Base-by-base conservation (phyloP, 352 stramenopile genomes). In the Pythium oligandrum region DNA sequence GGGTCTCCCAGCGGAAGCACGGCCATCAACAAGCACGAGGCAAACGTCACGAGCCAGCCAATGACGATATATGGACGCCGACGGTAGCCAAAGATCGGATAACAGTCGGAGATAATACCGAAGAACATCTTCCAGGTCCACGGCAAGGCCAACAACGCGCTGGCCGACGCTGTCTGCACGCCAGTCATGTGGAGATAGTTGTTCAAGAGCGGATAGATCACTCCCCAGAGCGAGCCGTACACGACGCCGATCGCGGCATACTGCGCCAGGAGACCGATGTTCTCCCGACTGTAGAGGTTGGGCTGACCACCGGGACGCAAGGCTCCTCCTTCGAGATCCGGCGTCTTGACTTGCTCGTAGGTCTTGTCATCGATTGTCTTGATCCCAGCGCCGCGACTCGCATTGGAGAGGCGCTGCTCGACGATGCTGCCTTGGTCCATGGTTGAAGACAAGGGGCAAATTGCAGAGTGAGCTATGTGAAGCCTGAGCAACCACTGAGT, bases 61-160 rank as follows among this genome's bases (percentile, higher is more conserved):
- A 88, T 60, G 2, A 85, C 36, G 71, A 86, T 88, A 46, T 74
- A 88, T 42, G 77, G 71, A 31, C 77, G 75, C 36, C 77, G 73
- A 8, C 77, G 77, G 61, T 72, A 86, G 33, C 77, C 77, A 36
- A 40, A 73, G 34, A 88, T 73, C 26, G 77, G 77, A 2, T 78
- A 55, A 44, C 69, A 81, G 48, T 86, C 77, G 0, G 77, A 70
- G 34, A 88, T n/a, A 33, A 88, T 79, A 38, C 78, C 78, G 55
- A 77, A 76, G 42, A 88, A 82, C 4, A 82, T 65, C 60, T 85
- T 86, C 57, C 86, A 77, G 32, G 68, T 82, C 75, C 75, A 86
- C 1, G 71, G 71, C 4, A 86, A 48, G 5, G 59, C 34, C 12
- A 82, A 49, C 1, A 85, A 57, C 47, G 63, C 55, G 30, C 39